Evolutionary conservation across 352 stramenopile genomes (phyloP), one percentile per base, ranked within the genome.

Genomic region (Phytophthora tentaculata): DNA sequence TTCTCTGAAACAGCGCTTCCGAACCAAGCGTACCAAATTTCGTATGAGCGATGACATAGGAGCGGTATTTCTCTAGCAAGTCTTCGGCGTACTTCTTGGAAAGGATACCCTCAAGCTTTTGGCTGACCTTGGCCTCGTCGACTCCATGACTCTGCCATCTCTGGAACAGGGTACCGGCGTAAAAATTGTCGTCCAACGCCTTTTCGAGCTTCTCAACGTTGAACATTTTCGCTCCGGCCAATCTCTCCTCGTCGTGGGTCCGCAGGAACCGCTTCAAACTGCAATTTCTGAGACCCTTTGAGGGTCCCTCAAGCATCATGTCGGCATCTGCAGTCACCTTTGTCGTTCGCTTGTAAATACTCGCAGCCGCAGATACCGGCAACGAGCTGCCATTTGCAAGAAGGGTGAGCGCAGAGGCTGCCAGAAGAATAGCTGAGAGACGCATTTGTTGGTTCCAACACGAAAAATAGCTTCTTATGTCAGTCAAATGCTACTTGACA

Each of bases 161-260:
- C 49, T 6, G 24, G 19, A 47, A 59, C 58, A 66, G 9, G 1
- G 35, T 58, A 23, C 59, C 45, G 17, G 58, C 58, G 48, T 66
- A 66, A 2, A 17, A 45, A 16, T 35, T 7, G 48, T 66, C 35
- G 1, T 13, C 9, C 8, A 65, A 14, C n/a, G 58, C 58, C 37
- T 51, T 19, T 19, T 51, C 32, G 35, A 65, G 44, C 48, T 65
- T 65, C 35, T 44, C n/a, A 0, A 32, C 13, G 35, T 59, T 52
- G 35, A 65, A 66, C 48, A 66, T 39, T 1, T 66, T 66, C 0
- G 23, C 20, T 17, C 58, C 48, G 14, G n/a, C 20, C 29, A 57
- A 29, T 22, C 51, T 45, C 20, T 48, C 51, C 32, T 58, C 20
- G 12, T 58, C 22, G 13, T 28, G 9, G n/a, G 5, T 47, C 12